These are phyloP conservation scores for Gremmenia infestans DNA, from an alignment of 2,329 filamentous ascomycete species.

Conservation along the genomic window DNA sequence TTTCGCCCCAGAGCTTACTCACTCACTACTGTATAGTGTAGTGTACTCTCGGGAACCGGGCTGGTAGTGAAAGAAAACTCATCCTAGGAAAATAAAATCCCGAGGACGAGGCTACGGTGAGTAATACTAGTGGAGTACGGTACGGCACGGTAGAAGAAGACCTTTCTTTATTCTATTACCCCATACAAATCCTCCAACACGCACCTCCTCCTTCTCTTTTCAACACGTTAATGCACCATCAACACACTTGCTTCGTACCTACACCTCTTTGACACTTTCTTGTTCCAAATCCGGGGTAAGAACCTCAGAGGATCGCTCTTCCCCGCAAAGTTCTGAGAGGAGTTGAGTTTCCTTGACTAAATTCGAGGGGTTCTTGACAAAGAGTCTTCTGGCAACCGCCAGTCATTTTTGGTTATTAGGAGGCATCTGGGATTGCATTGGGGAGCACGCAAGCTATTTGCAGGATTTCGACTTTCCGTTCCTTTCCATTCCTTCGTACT, in stretches of 20 bases:
- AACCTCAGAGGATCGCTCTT: not conserved
- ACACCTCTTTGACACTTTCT: not conserved
- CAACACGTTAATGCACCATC: not conserved
- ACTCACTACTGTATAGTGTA: not conserved
- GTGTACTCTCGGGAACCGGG: not conserved
- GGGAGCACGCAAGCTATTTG: no score
- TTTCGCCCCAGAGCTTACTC: no score
- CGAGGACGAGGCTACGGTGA: no score
- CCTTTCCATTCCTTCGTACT: no score
- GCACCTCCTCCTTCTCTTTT: not conserved
- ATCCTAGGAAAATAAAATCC: no score
- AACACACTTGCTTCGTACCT: no score
- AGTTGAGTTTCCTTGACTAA: conserved; percentile 11
- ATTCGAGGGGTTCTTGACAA: conserved; percentile 11
- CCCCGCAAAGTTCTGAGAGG: conserved; percentile 8
- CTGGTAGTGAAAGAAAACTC: not conserved
- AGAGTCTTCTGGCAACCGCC: conserved; percentile 4
- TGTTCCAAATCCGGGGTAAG: not conserved
- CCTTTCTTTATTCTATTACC: not conserved
- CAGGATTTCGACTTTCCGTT: no score
- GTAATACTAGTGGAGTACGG: not conserved
- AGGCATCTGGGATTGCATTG: no score
- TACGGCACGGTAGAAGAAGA: not conserved
- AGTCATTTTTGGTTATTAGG: not conserved
- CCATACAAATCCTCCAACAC: not conserved